Base-by-base conservation (phyloP, 2,329 filamentous ascomycete species). In the Colletotrichum lupini region DNA sequence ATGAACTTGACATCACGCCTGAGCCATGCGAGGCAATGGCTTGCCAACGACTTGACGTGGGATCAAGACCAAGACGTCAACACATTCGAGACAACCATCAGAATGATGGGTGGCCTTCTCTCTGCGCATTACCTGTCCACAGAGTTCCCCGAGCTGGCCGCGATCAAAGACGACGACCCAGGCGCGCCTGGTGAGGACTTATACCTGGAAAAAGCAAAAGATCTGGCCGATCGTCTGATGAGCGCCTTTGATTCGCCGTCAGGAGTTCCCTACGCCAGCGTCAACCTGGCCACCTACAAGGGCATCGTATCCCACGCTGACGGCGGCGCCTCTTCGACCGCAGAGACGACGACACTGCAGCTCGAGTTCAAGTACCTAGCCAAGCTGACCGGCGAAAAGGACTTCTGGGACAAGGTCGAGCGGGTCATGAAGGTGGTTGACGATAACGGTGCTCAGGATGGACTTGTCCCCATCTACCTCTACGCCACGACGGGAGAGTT, bases 341-440 rank as follows among this genome's bases (percentile, higher is more conserved):
- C 97, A 2, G 97, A 99, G 85, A 93, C 96, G 0, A 95, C 96
- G 3, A 97, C 93, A 9, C 82, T 99, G 58, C 97, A 99, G 84
- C 90, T 99, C 12, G 97, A 99, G 82, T 95, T 98, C 87, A 98
- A 98, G 82, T 99, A 99, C 80, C 88, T 99, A 19, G 93, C 97
- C 61, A 98, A 97, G 82, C 87, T 99, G 72, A 99, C 95, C 0
- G 97, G 97, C 46, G 97, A 99, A 83, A 91, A 92, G 63, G 89
- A 94, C 74, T 99, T 97, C 83, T 99, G 97, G 97, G 92, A 97
- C 77, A 92, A 92, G 78, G 95, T 92, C 2, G 97, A 99, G 82
- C 94, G 93, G 77, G 94, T 97, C 1, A 98, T 99, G 89, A 84
- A 97, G 80, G 90, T 97, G 7, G 91, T 98, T 55, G 97, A 98